Base-by-base conservation (phyloP, 2,329 filamentous ascomycete species). In the Diaporthe destruens region DNA sequence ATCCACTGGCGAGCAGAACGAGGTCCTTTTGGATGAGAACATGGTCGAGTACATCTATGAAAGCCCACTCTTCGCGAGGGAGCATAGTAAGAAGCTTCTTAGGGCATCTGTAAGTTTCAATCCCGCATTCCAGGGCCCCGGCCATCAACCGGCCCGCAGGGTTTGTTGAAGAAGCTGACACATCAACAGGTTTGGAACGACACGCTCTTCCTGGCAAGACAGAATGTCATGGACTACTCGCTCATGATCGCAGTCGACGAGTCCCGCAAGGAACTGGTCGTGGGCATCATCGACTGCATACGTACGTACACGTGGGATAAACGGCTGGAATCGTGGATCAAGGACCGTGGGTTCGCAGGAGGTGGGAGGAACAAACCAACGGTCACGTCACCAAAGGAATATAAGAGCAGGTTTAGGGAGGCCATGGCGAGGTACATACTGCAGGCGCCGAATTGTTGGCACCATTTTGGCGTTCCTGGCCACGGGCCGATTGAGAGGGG, bases 21-120 rank as follows among this genome's bases (percentile, higher is more conserved):
- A 99, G 82, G 96, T 99, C 3, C 89, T 99, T 3, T 88, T 99
- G 1, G 96, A 99, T 79, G 97, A 99, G 80, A 99, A 99, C 82
- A 96, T 99, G 88, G 96, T 99, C 12, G 97, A 99, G 81, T 98
- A 97, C 80, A 98, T 99, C 75, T 99, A 98, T 78, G 96, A 99
- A 80, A 97, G 94, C 2, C 97, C 96, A 0, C 88, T 99, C 20
- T 99, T 99, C 81, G 93, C 96, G 12, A 91, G 97, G 59, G 96
- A 99, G 81, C 96, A 99, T 82, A 96, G 94, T 32, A 98, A 98
- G 85, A 98, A 97, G 80, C 88, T 98, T 16, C 89, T 99, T 42
- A 91, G 94, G 75, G 93, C 94, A 68, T 96, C 94, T 12, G 95
- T 78, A 76, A 67, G 77, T 75, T 55, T 20, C 25, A 11, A 20